phyloP scores from a whole-genome alignment of 1,284 basidiomycete genomes.

The Neotropicomus parvogracilis region DNA sequence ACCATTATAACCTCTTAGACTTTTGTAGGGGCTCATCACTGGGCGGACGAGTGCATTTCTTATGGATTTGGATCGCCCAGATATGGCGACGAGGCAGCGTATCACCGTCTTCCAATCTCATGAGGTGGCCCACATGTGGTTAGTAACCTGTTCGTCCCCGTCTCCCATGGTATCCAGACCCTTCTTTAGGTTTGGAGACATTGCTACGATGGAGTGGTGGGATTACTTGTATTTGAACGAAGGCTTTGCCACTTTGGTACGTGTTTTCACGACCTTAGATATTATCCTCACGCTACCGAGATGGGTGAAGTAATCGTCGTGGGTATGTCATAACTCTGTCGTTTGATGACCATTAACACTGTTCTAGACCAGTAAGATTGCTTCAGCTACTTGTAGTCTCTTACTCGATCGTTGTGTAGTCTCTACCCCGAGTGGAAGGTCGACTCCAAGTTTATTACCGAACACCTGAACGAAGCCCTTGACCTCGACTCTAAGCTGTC shows the following conservation, averaged over 20 bases:
- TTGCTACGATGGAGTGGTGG: conserved; percentile 95
- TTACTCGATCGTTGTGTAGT: conserved; percentile 35
- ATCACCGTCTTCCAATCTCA: conserved; percentile 81
- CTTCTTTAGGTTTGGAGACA: conserved; percentile 73
- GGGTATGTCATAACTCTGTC: conserved; percentile 42
- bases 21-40: conserved; percentile 75
- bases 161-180: conserved; percentile 4
- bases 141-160: conserved; percentile 16
- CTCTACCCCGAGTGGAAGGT: conserved; percentile 78
- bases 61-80: conserved; percentile 75
- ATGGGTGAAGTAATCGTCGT: conserved; percentile 92
- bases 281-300: conserved; percentile 35
- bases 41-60: conserved; percentile 84
- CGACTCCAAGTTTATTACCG: conserved; percentile 64
- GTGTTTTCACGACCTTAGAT: conserved; percentile 21
- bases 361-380: conserved; percentile 44
- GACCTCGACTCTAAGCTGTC: conserved; percentile 86
- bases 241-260: conserved; percentile 83
- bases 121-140: conserved; percentile 85
- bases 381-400: conserved; percentile 3
- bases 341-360: conserved; percentile 6
- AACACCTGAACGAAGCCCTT: conserved; percentile 66
- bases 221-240: conserved; percentile 85
- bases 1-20: not conserved
- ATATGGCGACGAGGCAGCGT: conserved; percentile 75